Conservation (phyloP, 2,329 filamentous ascomycete genomes). For the Alternaria longipes region DNA sequence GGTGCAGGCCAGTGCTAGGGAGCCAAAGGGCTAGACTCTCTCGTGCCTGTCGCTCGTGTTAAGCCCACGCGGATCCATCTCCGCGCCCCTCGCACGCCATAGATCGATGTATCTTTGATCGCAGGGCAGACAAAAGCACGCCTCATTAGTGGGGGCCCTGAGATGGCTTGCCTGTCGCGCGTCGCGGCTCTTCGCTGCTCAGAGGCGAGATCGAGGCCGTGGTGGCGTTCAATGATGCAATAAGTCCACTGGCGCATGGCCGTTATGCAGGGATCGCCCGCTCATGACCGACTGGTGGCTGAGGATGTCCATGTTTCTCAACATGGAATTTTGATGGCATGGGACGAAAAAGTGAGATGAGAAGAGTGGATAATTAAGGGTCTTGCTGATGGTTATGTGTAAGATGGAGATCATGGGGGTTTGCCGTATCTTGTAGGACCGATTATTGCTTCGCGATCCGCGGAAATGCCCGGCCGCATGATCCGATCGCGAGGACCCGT, state of each 20-base stretch:
- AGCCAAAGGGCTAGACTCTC: conserved; percentile 6
- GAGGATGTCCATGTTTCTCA: background rate
- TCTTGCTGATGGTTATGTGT: conserved; percentile 2
- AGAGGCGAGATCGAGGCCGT: conserved; percentile 9
- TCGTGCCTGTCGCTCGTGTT: conserved; percentile 10
- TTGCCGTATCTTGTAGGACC: conserved; percentile 12
- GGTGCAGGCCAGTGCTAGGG: conserved; percentile 2
- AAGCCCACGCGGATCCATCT: conserved; percentile 16
- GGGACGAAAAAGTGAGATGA: background rate
- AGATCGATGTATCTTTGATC: background rate
- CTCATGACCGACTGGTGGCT: conserved; percentile 11
- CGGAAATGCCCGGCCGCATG: conserved; percentile 4
- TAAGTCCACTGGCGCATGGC: conserved; percentile 2
- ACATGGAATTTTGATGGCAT: background rate
- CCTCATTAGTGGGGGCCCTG: conserved; percentile 9
- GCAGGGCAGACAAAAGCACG: background rate
- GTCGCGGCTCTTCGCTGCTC: background rate
- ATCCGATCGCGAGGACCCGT: conserved; percentile 1
- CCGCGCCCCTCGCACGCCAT: background rate
- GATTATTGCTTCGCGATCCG: conserved; percentile 14
- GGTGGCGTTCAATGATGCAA: conserved; percentile 20
- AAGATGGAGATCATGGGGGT: conserved; percentile 4
- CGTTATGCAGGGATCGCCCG: conserved; percentile 6
- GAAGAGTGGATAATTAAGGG: conserved; percentile 5
- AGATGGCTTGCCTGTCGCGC: background rate